These are phyloP conservation scores for Amanita muscaria DNA, from an alignment of 768 basidiomycete genomes.

Conservation along the genomic window DNA sequence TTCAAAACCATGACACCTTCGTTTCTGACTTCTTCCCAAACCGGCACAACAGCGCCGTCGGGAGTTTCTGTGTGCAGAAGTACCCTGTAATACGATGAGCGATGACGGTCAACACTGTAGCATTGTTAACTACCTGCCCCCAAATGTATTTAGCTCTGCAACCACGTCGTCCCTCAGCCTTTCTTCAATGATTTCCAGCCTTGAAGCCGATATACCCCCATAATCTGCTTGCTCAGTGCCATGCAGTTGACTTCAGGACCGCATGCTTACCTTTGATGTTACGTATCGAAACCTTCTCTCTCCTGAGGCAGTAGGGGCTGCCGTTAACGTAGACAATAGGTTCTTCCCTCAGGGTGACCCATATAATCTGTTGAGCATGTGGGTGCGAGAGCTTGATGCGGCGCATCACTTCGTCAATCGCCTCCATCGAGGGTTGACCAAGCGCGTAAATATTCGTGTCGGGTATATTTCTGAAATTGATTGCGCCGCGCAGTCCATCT, in stretches of 20 bases:
- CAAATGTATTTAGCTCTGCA: constrained; percentile 73
- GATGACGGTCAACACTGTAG: neutral
- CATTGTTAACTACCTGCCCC: constrained; percentile 51
- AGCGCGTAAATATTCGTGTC: constrained; percentile 81
- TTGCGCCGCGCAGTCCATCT: constrained; percentile 78
- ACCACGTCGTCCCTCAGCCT: constrained; percentile 83
- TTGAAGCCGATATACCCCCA: constrained; percentile 86
- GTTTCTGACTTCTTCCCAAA: constrained; percentile 85
- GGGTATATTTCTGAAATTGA: constrained; percentile 85
- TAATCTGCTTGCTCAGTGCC: constrained; percentile 49
- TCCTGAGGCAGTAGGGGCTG: constrained; percentile 79
- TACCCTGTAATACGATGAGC: constrained; percentile 34
- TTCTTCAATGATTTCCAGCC: constrained; percentile 87
- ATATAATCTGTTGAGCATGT: constrained; percentile 55
- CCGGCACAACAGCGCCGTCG: constrained; percentile 82
- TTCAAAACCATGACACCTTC: constrained; percentile 73
- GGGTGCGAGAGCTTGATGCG: constrained; percentile 57
- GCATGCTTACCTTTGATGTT: constrained; percentile 80
- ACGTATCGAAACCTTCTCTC: constrained; percentile 78
- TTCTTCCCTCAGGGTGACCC: constrained; percentile 92
- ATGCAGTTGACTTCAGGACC: neutral
- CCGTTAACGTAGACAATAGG: constrained; percentile 92
- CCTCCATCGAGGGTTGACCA: constrained; percentile 86
- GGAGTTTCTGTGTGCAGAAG: constrained; percentile 84
- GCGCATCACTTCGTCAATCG: constrained; percentile 71